Evolutionary conservation across 1,139 yeast species (phyloP).

Genomic region (Magnusiomyces ingens): DNA sequence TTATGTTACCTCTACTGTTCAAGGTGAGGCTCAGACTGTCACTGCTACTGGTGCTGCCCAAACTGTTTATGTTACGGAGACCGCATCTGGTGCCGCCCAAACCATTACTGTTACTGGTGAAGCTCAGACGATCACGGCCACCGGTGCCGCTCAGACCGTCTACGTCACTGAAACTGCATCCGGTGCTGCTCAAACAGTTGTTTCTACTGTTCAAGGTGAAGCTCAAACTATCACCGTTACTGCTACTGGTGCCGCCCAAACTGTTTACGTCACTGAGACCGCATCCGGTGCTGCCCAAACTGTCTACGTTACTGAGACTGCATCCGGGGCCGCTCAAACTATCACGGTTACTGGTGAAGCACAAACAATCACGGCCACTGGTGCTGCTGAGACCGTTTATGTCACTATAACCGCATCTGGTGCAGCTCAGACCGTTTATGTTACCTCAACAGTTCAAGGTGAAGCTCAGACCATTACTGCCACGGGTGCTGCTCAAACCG

Average conservation of each 20-base stretch:
- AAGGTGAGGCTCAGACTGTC: conserved; percentile 1
- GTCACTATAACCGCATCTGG: conserved; percentile 12
- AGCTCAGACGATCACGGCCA: conserved; percentile 9
- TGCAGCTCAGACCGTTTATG: conserved; percentile 11
- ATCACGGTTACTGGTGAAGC: neutral
- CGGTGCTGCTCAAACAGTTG: conserved; percentile 4
- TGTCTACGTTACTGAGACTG: neutral
- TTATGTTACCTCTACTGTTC: conserved; percentile 4
- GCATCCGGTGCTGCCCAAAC: neutral
- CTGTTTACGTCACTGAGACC: conserved; percentile 4
- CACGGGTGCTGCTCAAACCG: conserved; percentile 9
- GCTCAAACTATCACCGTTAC: conserved; percentile 12
- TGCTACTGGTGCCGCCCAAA: conserved; percentile 8
- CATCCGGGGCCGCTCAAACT: neutral
- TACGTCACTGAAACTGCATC: neutral
- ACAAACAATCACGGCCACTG: neutral
- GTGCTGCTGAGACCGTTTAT: neutral
- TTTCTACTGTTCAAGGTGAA: conserved; percentile 9
- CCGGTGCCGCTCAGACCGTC: conserved; percentile 13
- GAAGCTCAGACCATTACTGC: conserved; percentile 12
- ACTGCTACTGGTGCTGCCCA: conserved; percentile 4
- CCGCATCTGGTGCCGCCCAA: conserved; percentile 4
- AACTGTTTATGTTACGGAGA: conserved; percentile 5
- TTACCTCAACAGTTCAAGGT: conserved; percentile 14
- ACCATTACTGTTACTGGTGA: conserved; percentile 10